Conservation (phyloP, 1,284 basidiomycete genomes). For the Heliocybe sulcata region DNA sequence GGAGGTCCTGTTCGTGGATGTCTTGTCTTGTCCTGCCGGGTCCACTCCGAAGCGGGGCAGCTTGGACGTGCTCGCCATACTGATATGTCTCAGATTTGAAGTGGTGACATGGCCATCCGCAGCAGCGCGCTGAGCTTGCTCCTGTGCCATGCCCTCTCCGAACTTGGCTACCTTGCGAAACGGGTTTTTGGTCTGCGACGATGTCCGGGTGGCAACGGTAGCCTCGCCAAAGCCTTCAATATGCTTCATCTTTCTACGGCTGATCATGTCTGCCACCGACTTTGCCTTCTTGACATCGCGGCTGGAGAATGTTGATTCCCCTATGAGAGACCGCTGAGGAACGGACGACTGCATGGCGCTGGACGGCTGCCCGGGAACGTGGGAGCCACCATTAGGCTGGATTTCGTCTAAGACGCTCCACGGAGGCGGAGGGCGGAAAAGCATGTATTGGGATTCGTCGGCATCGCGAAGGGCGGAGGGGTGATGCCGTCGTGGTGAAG, state of each 20-base stretch:
- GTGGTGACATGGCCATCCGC: too few species aligned
- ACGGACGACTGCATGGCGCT: too few species aligned
- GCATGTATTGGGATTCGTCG: conserved; percentile 17
- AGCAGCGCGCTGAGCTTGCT: background rate
- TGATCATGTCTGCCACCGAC: conserved; percentile 6
- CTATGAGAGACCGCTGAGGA: too few species aligned
- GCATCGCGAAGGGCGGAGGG: background rate
- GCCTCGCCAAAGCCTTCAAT: background rate
- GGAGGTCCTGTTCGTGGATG: too few species aligned
- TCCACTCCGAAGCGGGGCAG: too few species aligned
- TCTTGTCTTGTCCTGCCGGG: too few species aligned
- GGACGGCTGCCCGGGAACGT: background rate
- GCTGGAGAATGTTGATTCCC: background rate
- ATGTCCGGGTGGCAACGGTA: background rate
- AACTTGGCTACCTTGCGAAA: conserved; percentile 5
- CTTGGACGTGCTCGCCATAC: too few species aligned
- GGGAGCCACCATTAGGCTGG: background rate
- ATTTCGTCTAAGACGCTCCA: conserved; percentile 21
- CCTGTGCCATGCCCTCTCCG: background rate
- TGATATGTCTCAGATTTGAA: too few species aligned
- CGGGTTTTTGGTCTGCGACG: conserved; percentile 7
- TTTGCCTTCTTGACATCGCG: conserved; percentile 5
- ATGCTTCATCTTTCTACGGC: conserved; percentile 7
- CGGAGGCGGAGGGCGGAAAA: conserved; percentile 35
- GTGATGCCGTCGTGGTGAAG: background rate